Evolutionary conservation across 129 eudicot species (phyloP).

Genomic region (Chrysanthemum makinoi): DNA sequence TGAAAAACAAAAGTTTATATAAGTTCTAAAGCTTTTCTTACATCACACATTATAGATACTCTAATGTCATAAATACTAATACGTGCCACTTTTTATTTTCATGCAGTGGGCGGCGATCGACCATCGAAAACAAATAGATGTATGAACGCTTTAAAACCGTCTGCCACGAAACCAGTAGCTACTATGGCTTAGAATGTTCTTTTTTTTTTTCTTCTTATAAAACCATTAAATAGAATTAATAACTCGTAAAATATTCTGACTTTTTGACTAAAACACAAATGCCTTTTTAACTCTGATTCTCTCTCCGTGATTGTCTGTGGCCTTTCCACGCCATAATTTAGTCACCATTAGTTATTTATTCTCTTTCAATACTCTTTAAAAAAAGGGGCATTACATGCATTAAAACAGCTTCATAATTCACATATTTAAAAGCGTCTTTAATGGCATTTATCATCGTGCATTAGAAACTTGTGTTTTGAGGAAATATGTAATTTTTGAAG

Average conservation of each 20-base stretch:
- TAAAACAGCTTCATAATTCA: too few species aligned
- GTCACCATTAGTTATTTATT: conserved; percentile 13
- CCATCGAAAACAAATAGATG: too few species aligned
- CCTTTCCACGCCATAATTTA: conserved; percentile 24
- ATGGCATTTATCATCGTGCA: too few species aligned
- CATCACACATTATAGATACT: too few species aligned
- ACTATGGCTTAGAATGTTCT: not conserved
- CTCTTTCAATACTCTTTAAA: not conserved
- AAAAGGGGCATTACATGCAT: too few species aligned
- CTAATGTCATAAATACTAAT: not conserved
- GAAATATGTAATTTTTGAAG: too few species aligned
- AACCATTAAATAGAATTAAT: not conserved
- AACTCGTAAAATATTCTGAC: not conserved
- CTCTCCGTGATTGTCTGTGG: conserved; percentile 23
- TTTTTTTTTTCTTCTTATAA: not conserved
- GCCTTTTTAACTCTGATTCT: conserved; percentile 8
- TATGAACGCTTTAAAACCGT: conserved; percentile 15
- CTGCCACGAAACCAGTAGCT: conserved; percentile 9
- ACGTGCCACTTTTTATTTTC: not conserved
- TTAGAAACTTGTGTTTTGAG: too few species aligned
- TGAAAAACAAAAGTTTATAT: too few species aligned
- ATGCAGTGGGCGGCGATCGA: not conserved
- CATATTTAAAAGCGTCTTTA: too few species aligned
- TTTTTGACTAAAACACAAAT: conserved; percentile 20
- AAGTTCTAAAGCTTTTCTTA: too few species aligned